Percentiles rank a stretch among this genome's conserved stretches.
Conservation (phyloP, 257 asterid species). For the Orobanche coerulescens region DNA sequence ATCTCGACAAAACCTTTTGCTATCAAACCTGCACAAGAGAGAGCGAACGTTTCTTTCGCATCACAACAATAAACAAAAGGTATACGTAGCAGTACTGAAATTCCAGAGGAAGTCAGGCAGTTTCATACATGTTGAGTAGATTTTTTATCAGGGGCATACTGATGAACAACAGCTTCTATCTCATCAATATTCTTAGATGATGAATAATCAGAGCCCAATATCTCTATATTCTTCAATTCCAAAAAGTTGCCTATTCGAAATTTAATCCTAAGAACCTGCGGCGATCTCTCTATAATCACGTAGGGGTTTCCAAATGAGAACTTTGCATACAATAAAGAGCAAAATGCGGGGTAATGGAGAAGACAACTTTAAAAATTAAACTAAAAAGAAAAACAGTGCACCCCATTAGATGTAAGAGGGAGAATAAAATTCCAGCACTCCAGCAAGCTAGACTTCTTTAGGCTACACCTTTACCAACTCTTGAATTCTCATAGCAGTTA, state of each 20-base stretch:
- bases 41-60: not conserved
- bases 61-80: not conserved
- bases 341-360: not conserved
- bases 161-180: not conserved
- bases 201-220: not conserved
- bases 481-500: not conserved
- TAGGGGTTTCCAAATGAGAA: no score
- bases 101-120: not conserved
- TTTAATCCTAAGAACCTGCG: not conserved
- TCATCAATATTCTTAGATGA: not conserved
- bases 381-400: not conserved
- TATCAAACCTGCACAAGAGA: constrained; percentile 69
- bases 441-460: not conserved
- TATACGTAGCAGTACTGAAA: not conserved
- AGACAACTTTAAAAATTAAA: no score
- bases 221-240: constrained; percentile 3
- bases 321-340: not conserved
- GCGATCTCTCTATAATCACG: no score
- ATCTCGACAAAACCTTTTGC: constrained; percentile 97
- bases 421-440: not conserved
- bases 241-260: not conserved
- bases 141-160: not conserved
- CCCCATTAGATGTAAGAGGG: not conserved
- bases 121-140: not conserved
- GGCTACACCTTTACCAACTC: not conserved